A percentile compares a stretch with the other conserved stretches of the same genome.
These are phyloP conservation scores for Botrytis medusae DNA, from an alignment of 2,329 filamentous ascomycete species.

Conservation along the genomic window DNA sequence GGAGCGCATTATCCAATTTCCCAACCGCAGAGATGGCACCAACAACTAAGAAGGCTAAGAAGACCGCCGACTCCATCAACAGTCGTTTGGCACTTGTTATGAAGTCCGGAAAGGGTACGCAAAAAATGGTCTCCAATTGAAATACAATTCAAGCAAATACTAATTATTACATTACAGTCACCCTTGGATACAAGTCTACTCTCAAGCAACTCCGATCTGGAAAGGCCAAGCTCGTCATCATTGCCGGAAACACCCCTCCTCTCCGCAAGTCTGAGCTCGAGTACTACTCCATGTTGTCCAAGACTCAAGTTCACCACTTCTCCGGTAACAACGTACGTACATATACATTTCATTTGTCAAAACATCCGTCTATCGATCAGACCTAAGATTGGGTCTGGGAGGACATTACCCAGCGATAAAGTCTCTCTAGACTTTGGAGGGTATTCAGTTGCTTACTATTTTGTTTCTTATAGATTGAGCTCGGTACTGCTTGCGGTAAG, in stretches of 20 bases:
- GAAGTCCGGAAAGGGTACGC: slow-evolving; percentile 61
- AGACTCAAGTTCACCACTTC: slow-evolving; percentile 97
- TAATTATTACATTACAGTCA: slow-evolving; percentile 55
- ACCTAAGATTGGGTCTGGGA: slow-evolving; percentile 37
- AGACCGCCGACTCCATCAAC: slow-evolving; percentile 76
- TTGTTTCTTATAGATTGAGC: slow-evolving; percentile 74
- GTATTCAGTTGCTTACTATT: slow-evolving; percentile 59
- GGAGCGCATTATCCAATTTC: slow-evolving; percentile 42
- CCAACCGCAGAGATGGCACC: slow-evolving; percentile 47
- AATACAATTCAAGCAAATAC: slow-evolving; percentile 6
- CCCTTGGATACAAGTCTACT: slow-evolving; percentile 84
- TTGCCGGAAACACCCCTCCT: slow-evolving; percentile 93
- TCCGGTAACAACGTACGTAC: slow-evolving; percentile 95
- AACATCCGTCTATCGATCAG: slow-evolving; percentile 23
- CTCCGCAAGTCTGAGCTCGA: slow-evolving; percentile 97
- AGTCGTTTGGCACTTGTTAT: slow-evolving; percentile 62
- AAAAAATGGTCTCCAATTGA: background rate
- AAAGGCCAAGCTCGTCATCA: slow-evolving; percentile 99
- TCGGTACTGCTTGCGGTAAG: slow-evolving; percentile 98
- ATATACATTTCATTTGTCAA: slow-evolving; percentile 35
- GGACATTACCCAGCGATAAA: slow-evolving; percentile 84
- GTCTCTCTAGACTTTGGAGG: slow-evolving; percentile 86
- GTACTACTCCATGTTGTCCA: slow-evolving; percentile 90
- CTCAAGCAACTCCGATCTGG: slow-evolving; percentile 89
- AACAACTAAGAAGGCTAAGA: slow-evolving; percentile 71